Evolutionary conservation across 2,329 filamentous ascomycete species (phyloP), one percentile per base, ranked within the genome.

Genomic region (Massarina eburnea): DNA sequence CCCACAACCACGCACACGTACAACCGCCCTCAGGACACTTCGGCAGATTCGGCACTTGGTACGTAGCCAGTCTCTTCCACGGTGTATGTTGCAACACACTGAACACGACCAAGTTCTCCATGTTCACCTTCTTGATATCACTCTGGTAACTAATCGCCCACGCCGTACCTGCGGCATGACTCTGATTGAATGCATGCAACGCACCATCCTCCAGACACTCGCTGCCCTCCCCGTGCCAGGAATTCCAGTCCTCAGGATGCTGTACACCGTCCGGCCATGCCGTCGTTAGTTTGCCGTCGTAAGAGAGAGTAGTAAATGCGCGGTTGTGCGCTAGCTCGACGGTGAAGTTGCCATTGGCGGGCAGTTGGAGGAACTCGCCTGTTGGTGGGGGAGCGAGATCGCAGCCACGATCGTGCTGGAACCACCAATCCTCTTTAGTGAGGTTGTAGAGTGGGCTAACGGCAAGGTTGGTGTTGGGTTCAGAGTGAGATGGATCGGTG

Each of bases 81-180:
- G 69, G 69, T 1, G 68, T 71, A 45, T 68, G 68, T 20, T 52
- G 45, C 10, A 56, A 32, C 12, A 77, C 73, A 0, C 72, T 73
- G 48, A 80, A 79, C 3, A 80, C 75, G 2, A 74, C 75, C n/a
- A 80, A 63, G 51, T 79, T 79, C 36, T 78, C 74, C 65, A 77
- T 73, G 3, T 70, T 76, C 3, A 80, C 76, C 21, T 73, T 66
- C 34, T 59, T 57, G 17, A 78, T 55, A n/a, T 79, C 72, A 7
- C 66, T 68, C 46, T 77, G 63, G 49, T 80, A 80, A 19, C 73
- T 75, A 41, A 80, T 80, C 0, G 77, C 77, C 55, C 71, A 78
- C 0, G 76, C 76, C 0, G 75, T 77, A 2, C 75, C 76, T 8
- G 71, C 73, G 3, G 75, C 67, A 15, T 61, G 70, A 18, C 68